Percentiles rank a stretch among this genome's conserved stretches.
Evolutionary conservation across 352 stramenopile genomes (phyloP).

Genomic region (Lagenidium giganteum): DNA sequence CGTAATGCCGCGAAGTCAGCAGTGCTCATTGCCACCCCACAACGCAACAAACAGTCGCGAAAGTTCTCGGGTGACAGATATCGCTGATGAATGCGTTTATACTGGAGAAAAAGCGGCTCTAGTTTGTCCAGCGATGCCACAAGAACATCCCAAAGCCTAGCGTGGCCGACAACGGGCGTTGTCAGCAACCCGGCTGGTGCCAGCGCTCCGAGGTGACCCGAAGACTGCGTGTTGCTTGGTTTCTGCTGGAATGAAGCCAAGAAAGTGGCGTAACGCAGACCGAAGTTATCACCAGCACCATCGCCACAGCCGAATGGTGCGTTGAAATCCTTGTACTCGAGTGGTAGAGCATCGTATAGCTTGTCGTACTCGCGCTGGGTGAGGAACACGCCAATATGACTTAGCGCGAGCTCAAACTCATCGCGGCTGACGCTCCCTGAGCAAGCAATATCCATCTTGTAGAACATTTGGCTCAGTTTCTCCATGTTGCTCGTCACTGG

Average conservation of each 20-base stretch:
- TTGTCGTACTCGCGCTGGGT: conserved; percentile 59
- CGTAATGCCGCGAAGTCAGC: conserved; percentile 63
- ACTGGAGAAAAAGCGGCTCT: conserved; percentile 46
- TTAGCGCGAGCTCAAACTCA: conserved; percentile 66
- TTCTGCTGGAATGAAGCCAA: conserved; percentile 36
- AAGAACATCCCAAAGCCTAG: conserved; percentile 60
- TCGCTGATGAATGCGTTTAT: conserved; percentile 42
- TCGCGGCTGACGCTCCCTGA: conserved; percentile 53
- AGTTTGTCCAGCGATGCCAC: conserved; percentile 43
- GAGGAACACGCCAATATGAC: conserved; percentile 69
- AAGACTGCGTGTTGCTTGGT: conserved; percentile 27
- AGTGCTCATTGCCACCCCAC: conserved; percentile 58
- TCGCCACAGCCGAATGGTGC: neutral
- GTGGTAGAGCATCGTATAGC: conserved; percentile 46
- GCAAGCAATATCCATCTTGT: conserved; percentile 76
- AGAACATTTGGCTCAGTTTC: conserved; percentile 71
- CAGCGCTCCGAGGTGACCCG: conserved; percentile 21
- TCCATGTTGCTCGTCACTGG: conserved; percentile 42
- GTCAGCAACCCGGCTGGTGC: too few relatives aligned
- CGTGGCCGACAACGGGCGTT: conserved; percentile 36
- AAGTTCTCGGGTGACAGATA: conserved; percentile 53
- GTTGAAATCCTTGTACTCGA: conserved; percentile 24
- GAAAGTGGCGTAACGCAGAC: conserved; percentile 63
- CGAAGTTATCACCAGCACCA: conserved; percentile 23
- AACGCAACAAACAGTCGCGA: conserved; percentile 51